Conservation (phyloP, 495 filamentous ascomycete genomes). For the Trichoderma parareesei region DNA sequence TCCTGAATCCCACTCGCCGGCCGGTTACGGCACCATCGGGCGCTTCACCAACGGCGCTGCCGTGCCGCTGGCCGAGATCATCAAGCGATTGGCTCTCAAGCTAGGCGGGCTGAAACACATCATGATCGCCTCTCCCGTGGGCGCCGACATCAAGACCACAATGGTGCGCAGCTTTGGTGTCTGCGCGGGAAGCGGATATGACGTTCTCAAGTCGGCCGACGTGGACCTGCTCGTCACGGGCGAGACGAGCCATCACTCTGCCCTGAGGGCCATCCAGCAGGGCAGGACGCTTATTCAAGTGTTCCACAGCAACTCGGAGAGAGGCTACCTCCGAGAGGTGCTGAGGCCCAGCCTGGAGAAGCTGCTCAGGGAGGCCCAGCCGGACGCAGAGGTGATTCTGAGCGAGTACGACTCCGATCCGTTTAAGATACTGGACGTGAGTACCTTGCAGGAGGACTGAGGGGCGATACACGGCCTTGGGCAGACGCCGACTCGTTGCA, state of each 20-base stretch:
- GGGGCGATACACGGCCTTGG: background rate
- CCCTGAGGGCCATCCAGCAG: conserved; percentile 75
- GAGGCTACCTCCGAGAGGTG: conserved; percentile 65
- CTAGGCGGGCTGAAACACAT: conserved; percentile 31
- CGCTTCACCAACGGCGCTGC: conserved; percentile 50
- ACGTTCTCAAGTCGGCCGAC: conserved; percentile 58
- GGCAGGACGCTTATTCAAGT: conserved; percentile 78
- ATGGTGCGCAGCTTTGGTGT: conserved; percentile 54
- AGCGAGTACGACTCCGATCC: conserved; percentile 73
- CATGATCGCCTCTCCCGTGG: conserved; percentile 32
- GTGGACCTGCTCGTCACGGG: conserved; percentile 82
- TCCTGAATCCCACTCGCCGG: conserved; percentile 25
- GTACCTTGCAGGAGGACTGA: conserved; percentile 13
- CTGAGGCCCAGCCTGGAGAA: conserved; percentile 57
- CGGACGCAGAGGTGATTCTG: conserved; percentile 53
- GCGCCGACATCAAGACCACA: conserved; percentile 14
- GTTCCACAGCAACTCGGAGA: conserved; percentile 87
- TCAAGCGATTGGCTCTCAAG: conserved; percentile 39
- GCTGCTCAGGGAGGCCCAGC: conserved; percentile 42
- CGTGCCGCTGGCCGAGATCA: conserved; percentile 51
- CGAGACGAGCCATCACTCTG: conserved; percentile 87
- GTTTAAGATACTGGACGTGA: conserved; percentile 39
- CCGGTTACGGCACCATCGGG: conserved; percentile 73
- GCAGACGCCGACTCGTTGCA: background rate
- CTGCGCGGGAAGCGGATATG: conserved; percentile 77